A percentile compares a stretch with the other conserved stretches of the same genome.
Conservation (phyloP, 164 flowering plant species). For the Tetrastigma voinierianum region DNA sequence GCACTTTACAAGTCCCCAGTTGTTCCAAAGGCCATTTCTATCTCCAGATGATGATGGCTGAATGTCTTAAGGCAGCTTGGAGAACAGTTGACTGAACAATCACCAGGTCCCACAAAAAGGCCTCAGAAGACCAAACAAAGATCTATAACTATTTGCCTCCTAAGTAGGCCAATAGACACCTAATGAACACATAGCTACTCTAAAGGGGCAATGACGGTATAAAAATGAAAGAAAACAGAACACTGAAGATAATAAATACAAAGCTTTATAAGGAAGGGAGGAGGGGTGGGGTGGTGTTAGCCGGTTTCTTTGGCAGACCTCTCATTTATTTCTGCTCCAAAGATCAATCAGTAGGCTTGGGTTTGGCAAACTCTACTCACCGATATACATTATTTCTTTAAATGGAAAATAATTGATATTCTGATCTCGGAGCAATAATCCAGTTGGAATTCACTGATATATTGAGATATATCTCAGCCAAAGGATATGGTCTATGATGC, state of each 20-base stretch:
- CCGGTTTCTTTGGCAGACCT: not conserved
- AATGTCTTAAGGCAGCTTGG: conserved; percentile 5
- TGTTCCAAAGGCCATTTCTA: not conserved
- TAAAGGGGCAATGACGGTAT: not conserved
- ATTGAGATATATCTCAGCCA: no score
- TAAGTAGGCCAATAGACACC: not conserved
- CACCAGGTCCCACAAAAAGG: not conserved
- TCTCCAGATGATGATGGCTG: not conserved
- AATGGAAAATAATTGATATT: no score
- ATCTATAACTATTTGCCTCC: not conserved
- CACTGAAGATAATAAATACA: not conserved
- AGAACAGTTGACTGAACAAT: not conserved
- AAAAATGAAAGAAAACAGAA: not conserved
- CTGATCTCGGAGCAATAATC: no score
- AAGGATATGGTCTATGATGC: no score
- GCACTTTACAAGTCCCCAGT: not conserved
- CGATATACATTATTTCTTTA: no score
- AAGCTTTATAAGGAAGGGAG: not conserved
- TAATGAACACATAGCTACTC: not conserved
- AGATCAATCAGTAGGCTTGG: not conserved
- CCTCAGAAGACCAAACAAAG: not conserved
- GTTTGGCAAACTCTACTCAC: not conserved
- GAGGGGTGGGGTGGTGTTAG: no score
- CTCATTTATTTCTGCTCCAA: not conserved
- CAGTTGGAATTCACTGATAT: no score